Evolutionary conservation across 2,329 filamentous ascomycete genomes (phyloP), one percentile per base, ranked within the genome.

Genomic region (Hymenotorrendiella dingleyae): DNA sequence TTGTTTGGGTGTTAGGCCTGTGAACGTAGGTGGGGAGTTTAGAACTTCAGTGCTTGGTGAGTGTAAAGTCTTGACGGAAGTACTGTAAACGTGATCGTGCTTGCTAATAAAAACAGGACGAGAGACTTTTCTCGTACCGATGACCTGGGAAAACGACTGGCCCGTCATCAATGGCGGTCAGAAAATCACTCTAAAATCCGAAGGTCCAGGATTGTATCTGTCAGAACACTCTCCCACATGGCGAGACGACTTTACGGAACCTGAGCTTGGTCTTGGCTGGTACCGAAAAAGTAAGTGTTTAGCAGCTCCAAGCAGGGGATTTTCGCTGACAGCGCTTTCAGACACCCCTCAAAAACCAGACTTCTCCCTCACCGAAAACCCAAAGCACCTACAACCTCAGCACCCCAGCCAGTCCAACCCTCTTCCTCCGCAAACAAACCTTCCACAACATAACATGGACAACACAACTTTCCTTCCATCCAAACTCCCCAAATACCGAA

Each of bases 391-490:
- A 74, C 46, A 65, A 66, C 4, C 64, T 80, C 0, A 67, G 64
- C 0, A 67, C 66, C 9, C 72, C 74, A 0, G 67, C 70, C 14
- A 67, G 67, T 16, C 73, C 75, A 0, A 70, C 74, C 0, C 64
- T 77, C 50, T 64, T 78, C 3, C 55, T 78, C 2, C 65, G 75
- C 7, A 79, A 79, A 44, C 75, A 80, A 53, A 66, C 62, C 0
- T 63, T 67, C 0, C 68, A 64, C 8, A 54, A 52, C 14, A 68
- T 69, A 32, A 60, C 48, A 0, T 77, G 72, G 54, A 57, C 63
- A 19, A 67, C 65, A 0, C 63, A 57, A 2, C 54, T 79, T 10
- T 61, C 65, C 0, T 80, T 78, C 46, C 51, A 59, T 0, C 72
- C 73, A 0, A 60, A 56, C 0, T 62, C 62, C 3, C 32, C 54